phyloP scores from a whole-genome alignment of 805 yeast species.

The Yamadazyma philogaea region DNA sequence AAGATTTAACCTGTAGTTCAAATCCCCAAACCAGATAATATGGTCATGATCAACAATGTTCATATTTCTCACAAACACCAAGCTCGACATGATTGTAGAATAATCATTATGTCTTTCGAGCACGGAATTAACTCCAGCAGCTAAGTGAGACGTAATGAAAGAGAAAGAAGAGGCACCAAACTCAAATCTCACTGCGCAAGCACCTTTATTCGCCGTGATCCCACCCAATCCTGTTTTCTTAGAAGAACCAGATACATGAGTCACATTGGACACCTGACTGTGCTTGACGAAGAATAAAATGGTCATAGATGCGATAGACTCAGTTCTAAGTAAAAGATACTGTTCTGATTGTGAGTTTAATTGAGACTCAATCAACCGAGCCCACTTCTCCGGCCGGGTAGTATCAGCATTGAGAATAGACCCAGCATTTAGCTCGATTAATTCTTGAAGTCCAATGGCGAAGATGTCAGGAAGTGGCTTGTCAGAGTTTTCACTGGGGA shows the following conservation, averaged over 20 bases:
- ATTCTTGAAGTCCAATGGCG: conserved; percentile 91
- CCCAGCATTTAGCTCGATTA: conserved; percentile 89
- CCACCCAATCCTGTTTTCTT: conserved; percentile 97
- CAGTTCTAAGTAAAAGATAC: conserved; percentile 68
- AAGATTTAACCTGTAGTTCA: conserved; percentile 75
- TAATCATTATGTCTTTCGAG: conserved; percentile 87
- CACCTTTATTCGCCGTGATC: conserved; percentile 96
- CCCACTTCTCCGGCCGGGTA: conserved; percentile 79
- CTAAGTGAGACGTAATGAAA: conserved; percentile 85
- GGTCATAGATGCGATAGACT: conserved; percentile 68
- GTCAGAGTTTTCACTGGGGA: conserved; percentile 54
- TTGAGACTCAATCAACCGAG: conserved; percentile 57
- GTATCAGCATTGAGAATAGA: conserved; percentile 84
- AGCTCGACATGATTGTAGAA: conserved; percentile 67
- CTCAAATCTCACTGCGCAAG: conserved; percentile 85
- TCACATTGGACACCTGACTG: conserved; percentile 40
- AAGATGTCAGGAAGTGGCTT: conserved; percentile 66
- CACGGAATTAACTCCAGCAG: conserved; percentile 83
- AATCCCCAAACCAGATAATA: conserved; percentile 91
- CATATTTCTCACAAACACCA: conserved; percentile 73
- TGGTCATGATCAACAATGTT: conserved; percentile 75
- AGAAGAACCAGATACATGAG: conserved; percentile 88
- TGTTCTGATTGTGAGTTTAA: conserved; percentile 47
- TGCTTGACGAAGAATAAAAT: conserved; percentile 59
- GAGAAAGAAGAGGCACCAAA: conserved; percentile 80